phyloP scores from a whole-genome alignment of 208 protist genomes.

The Naegleria fowleri region DNA sequence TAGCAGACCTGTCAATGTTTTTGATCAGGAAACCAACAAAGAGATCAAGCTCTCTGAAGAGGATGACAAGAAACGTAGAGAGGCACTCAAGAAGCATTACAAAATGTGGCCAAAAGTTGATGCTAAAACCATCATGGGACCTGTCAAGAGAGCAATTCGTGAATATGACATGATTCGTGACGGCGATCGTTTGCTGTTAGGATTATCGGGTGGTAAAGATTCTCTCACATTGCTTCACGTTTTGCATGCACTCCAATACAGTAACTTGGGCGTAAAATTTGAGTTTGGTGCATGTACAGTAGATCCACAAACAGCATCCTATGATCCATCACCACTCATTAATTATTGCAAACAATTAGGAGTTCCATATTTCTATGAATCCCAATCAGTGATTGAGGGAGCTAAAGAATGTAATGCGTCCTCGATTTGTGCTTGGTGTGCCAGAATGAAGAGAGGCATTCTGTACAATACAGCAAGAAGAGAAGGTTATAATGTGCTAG shows the following conservation, averaged over 20 bases:
- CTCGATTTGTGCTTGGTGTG: conserved; percentile 66
- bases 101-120: conserved; percentile 9
- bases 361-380: conserved; percentile 62
- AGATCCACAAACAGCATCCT: conserved; percentile 56
- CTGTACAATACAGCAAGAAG: conserved; percentile 52
- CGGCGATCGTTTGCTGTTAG: conserved; percentile 56
- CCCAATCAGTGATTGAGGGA: conserved; percentile 49
- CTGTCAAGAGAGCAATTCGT: conserved; percentile 39
- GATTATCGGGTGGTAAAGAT: conserved; percentile 65
- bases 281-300: conserved; percentile 58
- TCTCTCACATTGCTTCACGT: conserved; percentile 56
- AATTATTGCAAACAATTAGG: conserved; percentile 48
- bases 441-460: conserved; percentile 68
- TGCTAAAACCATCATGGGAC: background rate
- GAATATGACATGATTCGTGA: conserved; percentile 52
- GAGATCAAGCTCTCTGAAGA: background rate
- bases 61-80: conserved; percentile 24
- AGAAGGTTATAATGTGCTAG: conserved; percentile 67
- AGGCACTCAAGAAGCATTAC: background rate
- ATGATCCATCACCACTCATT: conserved; percentile 55
- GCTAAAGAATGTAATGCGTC: conserved; percentile 39
- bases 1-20: background rate
- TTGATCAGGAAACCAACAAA: too few relatives aligned
- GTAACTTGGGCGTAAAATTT: conserved; percentile 43
- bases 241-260: conserved; percentile 38